Conservation (phyloP, 169 alveolate species). For the Plasmodium adleri region DNA sequence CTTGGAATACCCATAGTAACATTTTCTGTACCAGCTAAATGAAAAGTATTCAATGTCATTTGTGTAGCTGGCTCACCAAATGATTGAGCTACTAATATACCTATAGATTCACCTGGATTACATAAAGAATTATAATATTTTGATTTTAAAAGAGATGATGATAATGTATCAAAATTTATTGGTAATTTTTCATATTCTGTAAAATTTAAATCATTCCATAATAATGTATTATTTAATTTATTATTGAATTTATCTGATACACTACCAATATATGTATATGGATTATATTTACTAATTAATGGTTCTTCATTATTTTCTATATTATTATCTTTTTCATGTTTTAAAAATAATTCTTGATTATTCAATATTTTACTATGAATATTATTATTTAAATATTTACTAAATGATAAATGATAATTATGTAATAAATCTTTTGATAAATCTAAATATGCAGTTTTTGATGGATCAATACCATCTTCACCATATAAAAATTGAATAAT, state of each 20-base stretch:
- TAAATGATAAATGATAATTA: slow-evolving; percentile 76
- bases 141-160: slow-evolving; percentile 36
- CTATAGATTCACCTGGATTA: slow-evolving; percentile 99
- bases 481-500: slow-evolving; percentile 98
- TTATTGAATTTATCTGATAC: slow-evolving; percentile 17
- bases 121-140: slow-evolving; percentile 78
- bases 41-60: slow-evolving; percentile 99
- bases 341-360: slow-evolving; percentile 13
- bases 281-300: slow-evolving; percentile 10
- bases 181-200: slow-evolving; percentile 1
- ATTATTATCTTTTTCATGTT: not conserved
- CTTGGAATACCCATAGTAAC: slow-evolving; percentile 99
- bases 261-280: slow-evolving; percentile 60
- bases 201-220: slow-evolving; percentile 11
- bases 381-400: slow-evolving; percentile 54
- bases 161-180: slow-evolving; percentile 13
- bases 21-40: slow-evolving; percentile 99
- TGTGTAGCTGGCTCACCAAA: slow-evolving; percentile 99
- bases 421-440: slow-evolving; percentile 85
- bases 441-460: slow-evolving; percentile 92
- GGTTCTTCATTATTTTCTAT: not conserved
- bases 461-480: slow-evolving; percentile 97
- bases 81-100: slow-evolving; percentile 98
- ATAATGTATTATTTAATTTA: not conserved
- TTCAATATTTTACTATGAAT: not conserved